Evolutionary conservation across 768 basidiomycete genomes (phyloP).

Genomic region (Mycena latifolia): DNA sequence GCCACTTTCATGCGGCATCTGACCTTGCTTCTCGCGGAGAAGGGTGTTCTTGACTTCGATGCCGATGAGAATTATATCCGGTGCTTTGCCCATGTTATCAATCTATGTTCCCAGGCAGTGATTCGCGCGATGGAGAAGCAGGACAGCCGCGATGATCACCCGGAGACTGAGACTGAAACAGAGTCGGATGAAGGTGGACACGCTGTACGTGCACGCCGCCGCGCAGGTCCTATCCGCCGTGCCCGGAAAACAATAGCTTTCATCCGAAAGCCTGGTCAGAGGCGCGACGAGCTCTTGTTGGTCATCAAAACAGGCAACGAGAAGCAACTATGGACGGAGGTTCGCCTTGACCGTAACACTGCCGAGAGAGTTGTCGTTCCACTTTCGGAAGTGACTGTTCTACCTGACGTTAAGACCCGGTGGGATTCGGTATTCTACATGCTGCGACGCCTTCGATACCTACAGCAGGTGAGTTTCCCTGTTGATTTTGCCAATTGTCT

Average conservation of each 20-base stretch:
- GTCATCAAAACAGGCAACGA: not conserved
- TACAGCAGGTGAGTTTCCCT: constrained; percentile 1
- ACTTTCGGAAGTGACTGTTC: not conserved
- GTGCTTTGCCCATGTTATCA: constrained; percentile 1
- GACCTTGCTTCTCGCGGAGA: constrained; percentile 5
- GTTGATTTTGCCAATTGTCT: not conserved
- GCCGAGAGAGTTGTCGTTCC: not conserved
- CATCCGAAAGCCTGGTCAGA: not conserved
- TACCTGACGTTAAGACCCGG: not conserved
- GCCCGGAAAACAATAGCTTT: constrained; percentile 2
- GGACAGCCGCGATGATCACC: not conserved
- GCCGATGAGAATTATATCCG: not conserved
- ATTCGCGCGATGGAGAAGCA: constrained; percentile 1
- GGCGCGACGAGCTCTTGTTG: not conserved
- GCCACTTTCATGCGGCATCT: not conserved
- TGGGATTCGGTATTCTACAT: too few species aligned
- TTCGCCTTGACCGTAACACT: not conserved
- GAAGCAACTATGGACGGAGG: not conserved
- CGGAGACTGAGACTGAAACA: constrained; percentile 1
- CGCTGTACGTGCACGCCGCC: not conserved
- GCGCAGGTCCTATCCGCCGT: not conserved
- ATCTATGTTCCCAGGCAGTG: not conserved
- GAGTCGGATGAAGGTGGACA: not conserved
- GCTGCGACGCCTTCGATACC: not conserved
- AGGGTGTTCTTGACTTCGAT: constrained; percentile 7